Percentiles rank a stretch among this genome's conserved stretches.
These are phyloP conservation scores for Cyclotella kingstonii DNA, from an alignment of 108 stramenopile genomes.

Conservation along the genomic window DNA sequence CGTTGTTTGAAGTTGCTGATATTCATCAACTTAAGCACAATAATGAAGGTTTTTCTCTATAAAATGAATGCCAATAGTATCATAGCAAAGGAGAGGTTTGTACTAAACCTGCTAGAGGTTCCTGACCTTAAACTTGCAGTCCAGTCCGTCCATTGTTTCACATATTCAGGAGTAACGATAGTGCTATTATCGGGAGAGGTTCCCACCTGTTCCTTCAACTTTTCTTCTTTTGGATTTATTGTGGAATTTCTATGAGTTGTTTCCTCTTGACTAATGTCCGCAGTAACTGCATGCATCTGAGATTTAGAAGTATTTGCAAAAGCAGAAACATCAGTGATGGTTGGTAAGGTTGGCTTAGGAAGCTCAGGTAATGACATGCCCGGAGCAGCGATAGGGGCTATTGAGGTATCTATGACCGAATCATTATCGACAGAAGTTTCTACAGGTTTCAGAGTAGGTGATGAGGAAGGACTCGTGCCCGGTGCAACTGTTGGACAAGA, in stretches of 20 bases:
- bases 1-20: too few relatives aligned
- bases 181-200: neutral
- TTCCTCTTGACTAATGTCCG: neutral
- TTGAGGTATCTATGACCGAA: neutral
- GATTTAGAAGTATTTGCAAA: neutral
- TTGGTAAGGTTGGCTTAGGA: conserved; percentile 22
- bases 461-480: neutral
- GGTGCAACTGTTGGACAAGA: conserved; percentile 6
- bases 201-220: neutral
- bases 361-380: conserved; percentile 10
- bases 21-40: too few relatives aligned
- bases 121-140: neutral
- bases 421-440: neutral
- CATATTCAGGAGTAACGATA: conserved; percentile 6
- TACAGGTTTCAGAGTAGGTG: conserved; percentile 12
- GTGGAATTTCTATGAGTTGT: neutral
- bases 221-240: neutral
- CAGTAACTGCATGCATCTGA: neutral
- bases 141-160: conserved; percentile 5
- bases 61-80: neutral
- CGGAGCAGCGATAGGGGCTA: neutral
- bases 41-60: too few relatives aligned
- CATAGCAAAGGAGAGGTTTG: neutral
- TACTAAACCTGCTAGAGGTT: neutral
- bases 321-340: conserved; percentile 1